Evolutionary conservation across 164 flowering plant species (phyloP), one percentile per base, ranked within the genome.

Genomic region (Liriodendron chinense): DNA sequence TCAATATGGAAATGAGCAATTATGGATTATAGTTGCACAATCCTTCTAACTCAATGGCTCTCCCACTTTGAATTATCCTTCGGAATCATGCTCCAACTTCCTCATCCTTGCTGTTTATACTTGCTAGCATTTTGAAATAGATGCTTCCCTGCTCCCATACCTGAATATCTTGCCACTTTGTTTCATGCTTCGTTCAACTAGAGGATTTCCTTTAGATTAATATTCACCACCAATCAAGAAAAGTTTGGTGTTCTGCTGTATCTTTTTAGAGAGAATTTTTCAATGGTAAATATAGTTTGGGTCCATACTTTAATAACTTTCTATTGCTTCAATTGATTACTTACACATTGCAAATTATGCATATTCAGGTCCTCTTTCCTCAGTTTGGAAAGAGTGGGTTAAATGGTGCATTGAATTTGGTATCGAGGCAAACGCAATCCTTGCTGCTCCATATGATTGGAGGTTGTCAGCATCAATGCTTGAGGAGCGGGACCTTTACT

Each of bases 331-430:
- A 18, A 47, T 68, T 53, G 9, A 49, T 64, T 26, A 25, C 63
- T 74, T 48, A 75, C 69, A 67, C 28, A 49, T 34, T 47, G 62
- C 18, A 78, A 75, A 65, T 78, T 73, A 47, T 74, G 34, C 68
- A 20, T 80, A 5, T 68, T 67, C 87, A 94, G 99, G 99, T 79
- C 98, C 99, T 80, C 94, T 96, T 70, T 96, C 99, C 50, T 91
- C 98, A 14, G 95, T 96, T 34, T 96, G 99, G 99, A 96, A 92
- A 83, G 99, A 96, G 74, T 96, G 99, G 99, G 72, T 96, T 24
- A 94, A 92, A 80, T 96, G 99, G 99, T 96, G 99, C 80, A 86
- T 96, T 78, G 96, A 96, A 77, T 96, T 96, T 86, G 99, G 99
- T 65, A 84, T 94, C 28, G 98, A 92, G 83, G 91, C 99, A 47